Evolutionary conservation across 116 monocot genomes (phyloP).

Genomic region (Posidonia oceanica): DNA sequence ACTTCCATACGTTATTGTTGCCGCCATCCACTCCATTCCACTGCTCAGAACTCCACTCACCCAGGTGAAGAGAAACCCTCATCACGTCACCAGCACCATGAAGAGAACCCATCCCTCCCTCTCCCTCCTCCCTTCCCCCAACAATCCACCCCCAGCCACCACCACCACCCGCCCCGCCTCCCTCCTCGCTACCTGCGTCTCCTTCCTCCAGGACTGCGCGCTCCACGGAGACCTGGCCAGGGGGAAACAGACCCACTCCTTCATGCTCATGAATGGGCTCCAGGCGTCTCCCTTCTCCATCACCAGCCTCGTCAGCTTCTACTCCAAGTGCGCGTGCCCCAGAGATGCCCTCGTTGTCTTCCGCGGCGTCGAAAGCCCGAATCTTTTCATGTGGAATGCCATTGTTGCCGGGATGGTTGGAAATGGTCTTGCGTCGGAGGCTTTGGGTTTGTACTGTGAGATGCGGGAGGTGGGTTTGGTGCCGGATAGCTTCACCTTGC

Average conservation of each 20-base stretch:
- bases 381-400: conserved; percentile 29
- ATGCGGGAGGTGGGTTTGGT: conserved; percentile 8
- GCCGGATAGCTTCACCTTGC: conserved; percentile 41
- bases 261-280: conserved; percentile 19
- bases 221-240: conserved; percentile 1
- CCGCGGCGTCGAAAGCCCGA: conserved; percentile 13
- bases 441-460: conserved; percentile 19
- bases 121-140: neutral
- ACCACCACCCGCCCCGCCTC: neutral
- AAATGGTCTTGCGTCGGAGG: conserved; percentile 20
- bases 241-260: conserved; percentile 14
- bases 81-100: neutral
- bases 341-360: conserved; percentile 21
- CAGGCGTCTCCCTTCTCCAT: conserved; percentile 25
- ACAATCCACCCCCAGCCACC: neutral
- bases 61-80: neutral
- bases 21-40: no score
- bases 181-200: conserved; percentile 10
- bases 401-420: conserved; percentile 20
- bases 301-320: conserved; percentile 42
- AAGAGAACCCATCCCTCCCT: neutral
- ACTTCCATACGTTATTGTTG: no score
- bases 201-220: conserved; percentile 21
- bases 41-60: no score
- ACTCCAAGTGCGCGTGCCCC: conserved; percentile 27